Evolutionary conservation across 2,329 filamentous ascomycete species (phyloP), one percentile per base, ranked within the genome.

Genomic region (Hypoxylon sp.): DNA sequence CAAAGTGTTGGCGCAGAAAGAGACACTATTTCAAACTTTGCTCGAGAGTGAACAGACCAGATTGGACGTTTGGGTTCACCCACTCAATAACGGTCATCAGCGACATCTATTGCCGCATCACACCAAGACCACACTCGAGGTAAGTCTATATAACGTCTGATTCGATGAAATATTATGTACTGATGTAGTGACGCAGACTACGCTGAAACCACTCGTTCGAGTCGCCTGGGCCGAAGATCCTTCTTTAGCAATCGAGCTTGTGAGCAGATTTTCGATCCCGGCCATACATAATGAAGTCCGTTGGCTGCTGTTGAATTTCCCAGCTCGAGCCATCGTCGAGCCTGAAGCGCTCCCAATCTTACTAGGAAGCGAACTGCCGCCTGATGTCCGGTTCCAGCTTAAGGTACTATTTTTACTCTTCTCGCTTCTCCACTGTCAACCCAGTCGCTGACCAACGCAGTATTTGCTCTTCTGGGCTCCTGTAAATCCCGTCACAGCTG

Each of bases 381-480:
- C 84, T 42, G 95, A 98, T 80, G 87, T 98, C 48, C 90, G 89
- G 59, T 90, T 90, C 74, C 94, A 98, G 80, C 86, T 98, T 59
- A 97, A 95, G 86, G 92, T 92, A 82, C 69, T 74, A 67, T 2
- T 3, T 53, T 35, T 9, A 31, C 48, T 55, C 48, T 9, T 35
- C 53, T 22, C 9, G 8, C 14, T 44, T 11, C 39, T 3, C 17
- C 11, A 44, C 33, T 37, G 17, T 53, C 14, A 19, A 33, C 6
- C 10, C 29, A 14, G 4, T 67, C 68, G 59, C 76, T 82, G 74
- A 82, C 70, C 55, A 74, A 53, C 52, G 8, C 72, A 94, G 89
- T 97, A 97, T 79, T 84, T 99, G 14, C 84, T 99, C 1, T 98
- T 93, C 82, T 99, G 96, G 96, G 88, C 92, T 22, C 90, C 96